Evolutionary conservation across 257 asterid genomes (phyloP), one percentile per base, ranked within the genome.

Genomic region (Gentiana macrophylla): DNA sequence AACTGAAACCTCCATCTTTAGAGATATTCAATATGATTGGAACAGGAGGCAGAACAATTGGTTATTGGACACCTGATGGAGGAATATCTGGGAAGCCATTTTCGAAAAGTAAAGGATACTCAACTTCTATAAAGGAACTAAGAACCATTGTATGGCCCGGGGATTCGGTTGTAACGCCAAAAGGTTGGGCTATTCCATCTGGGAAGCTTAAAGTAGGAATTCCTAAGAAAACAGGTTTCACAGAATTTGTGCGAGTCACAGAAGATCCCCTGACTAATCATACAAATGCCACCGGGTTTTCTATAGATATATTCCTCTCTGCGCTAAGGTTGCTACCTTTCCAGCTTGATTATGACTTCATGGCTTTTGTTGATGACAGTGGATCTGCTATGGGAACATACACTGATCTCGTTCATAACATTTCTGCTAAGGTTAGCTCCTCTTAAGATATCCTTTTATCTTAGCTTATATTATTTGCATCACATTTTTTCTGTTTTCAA

Each of bases 141-240:
- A 79, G 74, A 56, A 64, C 32, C 6, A 63, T 81, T 7, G 32
- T 74, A n/a, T 82, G 91, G 91, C 94, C 94, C 1, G 91, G 94
- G 38, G 85, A 77, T 75, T 75, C 88, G 44, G 35, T 53, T 4
- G 58, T 49, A 3, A 54, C 12, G 36, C 94, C 94, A 0, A 56
- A 52, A 63, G 85, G 84, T 55, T 79, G 88, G 84, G 61, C 72
- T 37, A 64, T 80, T 53, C 79, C 86, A 13, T 62, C 50, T 1
- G 71, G 73, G 47, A 73, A 55, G 32, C 69, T 82, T 13, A 68
- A 51, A 68, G 74, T 84, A 1, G 84, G 80, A 34, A 79, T 81
- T 13, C 94, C 94, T 1, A 53, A 66, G 43, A 81, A 73, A 57
- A 3, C 36, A 13, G 81, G 84, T 56, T 84, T 70, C 74, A 15